Evolutionary conservation across 345 rosid genomes (phyloP).

Genomic region (Mallotus nudiflorus): DNA sequence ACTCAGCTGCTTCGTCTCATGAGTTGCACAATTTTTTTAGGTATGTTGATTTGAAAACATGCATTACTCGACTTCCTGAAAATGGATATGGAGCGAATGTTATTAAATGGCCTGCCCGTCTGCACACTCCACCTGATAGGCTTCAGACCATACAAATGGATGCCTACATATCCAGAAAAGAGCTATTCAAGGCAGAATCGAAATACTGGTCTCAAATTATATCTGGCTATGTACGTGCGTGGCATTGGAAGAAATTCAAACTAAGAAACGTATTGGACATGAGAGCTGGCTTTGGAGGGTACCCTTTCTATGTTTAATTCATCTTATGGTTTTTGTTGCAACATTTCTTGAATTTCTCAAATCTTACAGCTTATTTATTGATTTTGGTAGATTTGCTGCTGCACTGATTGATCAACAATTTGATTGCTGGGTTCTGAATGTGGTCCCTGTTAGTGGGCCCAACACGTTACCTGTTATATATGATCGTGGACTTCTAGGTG

Average conservation of each 20-base stretch:
- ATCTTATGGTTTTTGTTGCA: conserved; percentile 9
- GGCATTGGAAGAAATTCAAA: conserved; percentile 78
- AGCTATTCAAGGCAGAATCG: conserved; percentile 82
- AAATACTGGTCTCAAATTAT: conserved; percentile 90
- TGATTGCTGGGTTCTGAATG: conserved; percentile 90
- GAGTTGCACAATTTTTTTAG: conserved; percentile 31
- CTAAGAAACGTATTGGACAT: conserved; percentile 98
- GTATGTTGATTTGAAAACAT: conserved; percentile 83
- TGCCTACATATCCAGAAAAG: conserved; percentile 84
- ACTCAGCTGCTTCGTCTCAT: conserved; percentile 10
- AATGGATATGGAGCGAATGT: conserved; percentile 80
- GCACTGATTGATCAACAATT: conserved; percentile 67
- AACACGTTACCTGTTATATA: conserved; percentile 94
- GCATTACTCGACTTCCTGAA: conserved; percentile 79
- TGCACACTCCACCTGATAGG: conserved; percentile 84
- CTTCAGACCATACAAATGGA: conserved; percentile 83
- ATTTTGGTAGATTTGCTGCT: conserved; percentile 76
- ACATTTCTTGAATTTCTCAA: not conserved
- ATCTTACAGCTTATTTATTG: conserved; percentile 22
- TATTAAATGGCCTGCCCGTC: conserved; percentile 79
- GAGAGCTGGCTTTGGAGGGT: conserved; percentile 99
- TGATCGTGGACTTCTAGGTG: conserved; percentile 95
- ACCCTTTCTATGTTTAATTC: conserved; percentile 18
- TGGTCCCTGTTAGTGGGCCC: conserved; percentile 85
- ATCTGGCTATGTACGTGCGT: conserved; percentile 64